Conservation (phyloP, 2,329 filamentous ascomycete species). For the Calonectria pauciramosa region DNA sequence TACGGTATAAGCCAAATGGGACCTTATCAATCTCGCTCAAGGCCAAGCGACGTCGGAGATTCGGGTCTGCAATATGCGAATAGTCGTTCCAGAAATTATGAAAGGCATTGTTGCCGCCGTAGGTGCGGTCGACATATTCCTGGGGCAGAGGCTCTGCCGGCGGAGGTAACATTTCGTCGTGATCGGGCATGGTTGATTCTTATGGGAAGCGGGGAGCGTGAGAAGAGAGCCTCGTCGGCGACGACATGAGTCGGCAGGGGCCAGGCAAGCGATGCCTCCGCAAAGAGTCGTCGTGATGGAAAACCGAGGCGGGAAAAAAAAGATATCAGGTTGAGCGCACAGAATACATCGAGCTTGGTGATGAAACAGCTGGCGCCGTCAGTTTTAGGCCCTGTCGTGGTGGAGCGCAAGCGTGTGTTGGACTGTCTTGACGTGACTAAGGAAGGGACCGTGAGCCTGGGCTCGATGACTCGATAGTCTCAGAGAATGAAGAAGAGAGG, state of each 20-base stretch:
- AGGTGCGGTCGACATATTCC: constrained; percentile 56
- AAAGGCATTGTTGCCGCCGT: constrained; percentile 77
- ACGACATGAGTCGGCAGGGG: constrained; percentile 42
- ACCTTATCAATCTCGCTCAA: constrained; percentile 86
- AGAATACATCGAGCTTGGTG: constrained; percentile 8
- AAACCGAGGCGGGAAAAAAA: constrained; percentile 19
- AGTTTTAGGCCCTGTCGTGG: constrained; percentile 2
- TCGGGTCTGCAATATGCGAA: constrained; percentile 77
- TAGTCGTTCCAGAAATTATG: constrained; percentile 82
- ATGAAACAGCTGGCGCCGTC: background rate
- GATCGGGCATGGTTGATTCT: constrained; percentile 47
- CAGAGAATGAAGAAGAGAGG: background rate
- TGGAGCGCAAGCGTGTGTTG: constrained; percentile 1
- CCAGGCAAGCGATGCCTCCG: constrained; percentile 20
- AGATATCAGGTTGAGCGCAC: constrained; percentile 30
- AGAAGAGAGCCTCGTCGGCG: constrained; percentile 38
- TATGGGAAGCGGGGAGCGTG: constrained; percentile 42
- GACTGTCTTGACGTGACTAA: background rate
- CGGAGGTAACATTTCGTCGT: constrained; percentile 57
- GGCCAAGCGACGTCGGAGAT: constrained; percentile 80
- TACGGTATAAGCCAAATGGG: constrained; percentile 79
- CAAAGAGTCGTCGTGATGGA: constrained; percentile 26
- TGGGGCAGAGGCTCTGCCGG: constrained; percentile 51
- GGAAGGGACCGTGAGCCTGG: background rate
- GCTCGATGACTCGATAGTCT: background rate